Percentiles rank a stretch among this genome's conserved stretches.
phyloP scores from a whole-genome alignment of 345 rosid genomes.

The Lepidium aucheri region DNA sequence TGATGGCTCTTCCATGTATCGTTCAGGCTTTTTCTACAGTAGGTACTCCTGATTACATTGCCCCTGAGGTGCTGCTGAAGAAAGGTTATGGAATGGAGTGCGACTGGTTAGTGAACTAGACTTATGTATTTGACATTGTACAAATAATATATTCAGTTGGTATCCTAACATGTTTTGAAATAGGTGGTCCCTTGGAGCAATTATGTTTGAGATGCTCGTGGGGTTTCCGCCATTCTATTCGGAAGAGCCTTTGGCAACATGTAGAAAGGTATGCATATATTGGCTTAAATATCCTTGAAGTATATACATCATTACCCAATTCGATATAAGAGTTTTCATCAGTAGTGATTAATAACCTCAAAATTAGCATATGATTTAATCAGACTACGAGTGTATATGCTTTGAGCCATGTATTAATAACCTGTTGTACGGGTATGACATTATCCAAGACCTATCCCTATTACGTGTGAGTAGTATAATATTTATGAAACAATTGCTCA shows the following conservation, averaged over 20 bases:
- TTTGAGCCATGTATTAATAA: not conserved
- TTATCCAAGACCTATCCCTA: not conserved
- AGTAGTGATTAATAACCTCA: not conserved
- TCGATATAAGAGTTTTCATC: not conserved
- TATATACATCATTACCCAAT: not conserved
- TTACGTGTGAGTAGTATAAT: slow-evolving; percentile 15
- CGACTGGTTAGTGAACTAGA: slow-evolving; percentile 32
- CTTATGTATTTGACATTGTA: slow-evolving; percentile 5
- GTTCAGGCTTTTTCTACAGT: slow-evolving; percentile 40
- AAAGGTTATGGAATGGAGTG: slow-evolving; percentile 47
- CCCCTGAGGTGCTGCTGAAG: slow-evolving; percentile 43
- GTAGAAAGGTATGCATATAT: slow-evolving; percentile 38
- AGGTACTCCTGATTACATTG: slow-evolving; percentile 45
- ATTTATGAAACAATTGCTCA: slow-evolving; percentile 28
- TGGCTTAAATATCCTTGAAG: slow-evolving; percentile 5
- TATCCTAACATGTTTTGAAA: slow-evolving; percentile 5
- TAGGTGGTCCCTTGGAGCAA: slow-evolving; percentile 51
- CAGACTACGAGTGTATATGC: not conserved
- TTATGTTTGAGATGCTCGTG: slow-evolving; percentile 46
- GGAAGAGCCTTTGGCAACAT: slow-evolving; percentile 38
- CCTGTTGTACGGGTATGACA: not conserved
- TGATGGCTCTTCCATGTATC: slow-evolving; percentile 12
- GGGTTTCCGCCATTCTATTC: slow-evolving; percentile 47
- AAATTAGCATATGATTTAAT: not conserved
- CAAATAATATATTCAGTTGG: slow-evolving; percentile 1